Evolutionary conservation across 331 rosid species (phyloP).

Genomic region (Dryas integrifolia): DNA sequence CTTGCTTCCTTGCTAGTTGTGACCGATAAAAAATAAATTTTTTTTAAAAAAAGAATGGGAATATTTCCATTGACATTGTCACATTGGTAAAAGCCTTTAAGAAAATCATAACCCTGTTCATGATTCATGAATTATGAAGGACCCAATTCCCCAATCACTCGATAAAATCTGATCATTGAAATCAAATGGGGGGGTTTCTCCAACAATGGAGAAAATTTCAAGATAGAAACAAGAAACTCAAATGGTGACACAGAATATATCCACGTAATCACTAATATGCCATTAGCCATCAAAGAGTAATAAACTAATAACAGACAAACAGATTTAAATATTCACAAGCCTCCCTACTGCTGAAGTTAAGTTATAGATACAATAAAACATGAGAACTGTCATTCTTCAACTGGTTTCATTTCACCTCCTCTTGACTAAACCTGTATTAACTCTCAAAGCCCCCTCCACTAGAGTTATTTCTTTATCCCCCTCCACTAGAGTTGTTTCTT

Average conservation of each 20-base stretch:
- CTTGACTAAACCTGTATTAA: constrained; percentile 45
- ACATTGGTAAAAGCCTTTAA: neutral
- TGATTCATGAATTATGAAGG: neutral
- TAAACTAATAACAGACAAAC: neutral
- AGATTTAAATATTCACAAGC: neutral
- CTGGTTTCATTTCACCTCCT: constrained; percentile 29
- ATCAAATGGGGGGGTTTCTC: neutral
- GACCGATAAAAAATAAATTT: too few species aligned
- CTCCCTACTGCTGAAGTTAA: neutral
- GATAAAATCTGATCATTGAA: neutral
- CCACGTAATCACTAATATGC: neutral
- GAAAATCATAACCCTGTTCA: neutral
- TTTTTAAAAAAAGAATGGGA: neutral
- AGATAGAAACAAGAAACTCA: neutral
- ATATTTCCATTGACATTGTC: neutral
- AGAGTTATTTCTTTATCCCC: constrained; percentile 24
- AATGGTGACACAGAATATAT: neutral
- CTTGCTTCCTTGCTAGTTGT: too few species aligned
- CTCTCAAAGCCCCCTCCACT: constrained; percentile 25
- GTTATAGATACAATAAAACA: neutral
- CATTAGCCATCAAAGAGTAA: neutral
- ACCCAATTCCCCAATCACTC: neutral
- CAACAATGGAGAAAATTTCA: neutral
- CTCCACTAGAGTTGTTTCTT: constrained; percentile 26
- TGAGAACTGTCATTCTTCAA: neutral